These are phyloP conservation scores for Lolium perenne DNA, from an alignment of 176 grass and related monocot species.

Conservation along the genomic window DNA sequence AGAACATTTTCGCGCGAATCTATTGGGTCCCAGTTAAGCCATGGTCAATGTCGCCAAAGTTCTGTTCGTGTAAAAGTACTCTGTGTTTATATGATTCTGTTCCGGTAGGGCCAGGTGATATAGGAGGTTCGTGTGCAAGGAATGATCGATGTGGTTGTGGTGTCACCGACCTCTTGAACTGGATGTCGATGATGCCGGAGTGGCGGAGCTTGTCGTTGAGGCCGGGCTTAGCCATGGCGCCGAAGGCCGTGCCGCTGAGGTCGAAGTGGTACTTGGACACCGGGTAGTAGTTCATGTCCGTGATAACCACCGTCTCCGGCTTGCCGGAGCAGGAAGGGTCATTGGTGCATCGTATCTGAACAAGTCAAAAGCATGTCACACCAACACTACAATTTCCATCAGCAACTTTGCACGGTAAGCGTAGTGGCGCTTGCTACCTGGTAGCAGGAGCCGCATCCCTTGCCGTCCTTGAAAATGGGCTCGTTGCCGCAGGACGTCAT, in stretches of 20 bases:
- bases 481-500: too few species aligned
- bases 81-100: not conserved
- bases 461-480: too few species aligned
- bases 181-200: constrained; percentile 65
- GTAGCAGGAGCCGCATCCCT: not conserved
- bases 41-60: constrained; percentile 24
- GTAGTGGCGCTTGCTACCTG: not conserved
- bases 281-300: constrained; percentile 71
- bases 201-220: constrained; percentile 54
- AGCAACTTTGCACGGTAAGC: not conserved
- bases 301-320: constrained; percentile 63
- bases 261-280: constrained; percentile 65
- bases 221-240: constrained; percentile 63
- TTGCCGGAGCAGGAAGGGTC: constrained; percentile 65
- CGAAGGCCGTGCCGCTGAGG: constrained; percentile 72
- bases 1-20: constrained; percentile 5
- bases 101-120: not conserved
- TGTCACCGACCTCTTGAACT: constrained; percentile 58
- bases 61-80: constrained; percentile 25
- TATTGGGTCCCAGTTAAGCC: constrained; percentile 32
- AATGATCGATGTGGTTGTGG: not conserved
- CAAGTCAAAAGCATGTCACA: not conserved
- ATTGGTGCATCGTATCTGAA: constrained; percentile 57
- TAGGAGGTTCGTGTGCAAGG: not conserved
- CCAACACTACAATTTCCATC: not conserved